phyloP scores from a whole-genome alignment of 2,329 filamentous ascomycete genomes.

The Xylariaceae sp. region DNA sequence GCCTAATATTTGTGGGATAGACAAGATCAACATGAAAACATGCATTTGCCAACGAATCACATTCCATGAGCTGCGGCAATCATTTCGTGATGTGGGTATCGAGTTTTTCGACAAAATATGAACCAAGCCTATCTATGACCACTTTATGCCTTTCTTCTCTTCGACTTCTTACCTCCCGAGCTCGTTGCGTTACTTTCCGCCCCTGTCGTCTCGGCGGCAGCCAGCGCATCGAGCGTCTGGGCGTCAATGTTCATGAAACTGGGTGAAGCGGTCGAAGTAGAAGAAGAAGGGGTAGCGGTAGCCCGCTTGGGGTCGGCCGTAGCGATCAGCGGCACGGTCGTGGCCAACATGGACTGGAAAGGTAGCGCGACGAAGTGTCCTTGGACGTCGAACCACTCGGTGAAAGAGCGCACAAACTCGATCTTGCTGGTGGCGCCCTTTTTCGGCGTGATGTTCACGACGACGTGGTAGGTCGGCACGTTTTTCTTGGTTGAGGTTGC shows the following conservation, averaged over 20 bases:
- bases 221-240: conserved; percentile 56
- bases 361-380: conserved; percentile 77
- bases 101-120: conserved; percentile 7
- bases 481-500: conserved; percentile 78
- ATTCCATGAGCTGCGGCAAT: background rate
- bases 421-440: conserved; percentile 50
- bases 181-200: conserved; percentile 28
- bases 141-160: conserved; percentile 43
- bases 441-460: conserved; percentile 61
- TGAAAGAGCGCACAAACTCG: conserved; percentile 70
- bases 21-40: background rate
- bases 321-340: conserved; percentile 70
- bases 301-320: conserved; percentile 68
- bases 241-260: conserved; percentile 50
- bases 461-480: conserved; percentile 79
- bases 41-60: background rate
- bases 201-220: conserved; percentile 37
- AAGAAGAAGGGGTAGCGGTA: conserved; percentile 34
- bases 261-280: background rate
- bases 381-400: conserved; percentile 75
- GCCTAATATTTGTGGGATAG: background rate
- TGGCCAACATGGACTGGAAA: conserved; percentile 79
- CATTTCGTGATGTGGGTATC: conserved; percentile 22
- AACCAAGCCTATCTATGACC: conserved; percentile 7
- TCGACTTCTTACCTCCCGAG: conserved; percentile 39